phyloP scores from a whole-genome alignment of 1,284 basidiomycete genomes.

The Rhodotorula sp. region DNA sequence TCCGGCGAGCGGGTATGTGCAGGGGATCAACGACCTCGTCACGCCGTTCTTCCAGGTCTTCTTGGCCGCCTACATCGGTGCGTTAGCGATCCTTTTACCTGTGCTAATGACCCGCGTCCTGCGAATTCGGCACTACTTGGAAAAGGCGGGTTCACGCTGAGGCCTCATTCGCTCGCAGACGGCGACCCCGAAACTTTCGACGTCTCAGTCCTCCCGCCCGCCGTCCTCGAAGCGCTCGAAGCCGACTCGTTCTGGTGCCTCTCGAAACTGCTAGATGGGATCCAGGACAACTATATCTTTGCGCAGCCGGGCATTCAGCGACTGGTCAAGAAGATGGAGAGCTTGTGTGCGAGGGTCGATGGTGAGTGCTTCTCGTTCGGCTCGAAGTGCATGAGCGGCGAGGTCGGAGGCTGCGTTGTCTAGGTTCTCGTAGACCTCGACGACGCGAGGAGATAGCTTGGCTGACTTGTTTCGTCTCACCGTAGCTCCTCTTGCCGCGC shows the following conservation, averaged over 20 bases:
- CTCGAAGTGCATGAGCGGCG: background rate
- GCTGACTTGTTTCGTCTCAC: no score
- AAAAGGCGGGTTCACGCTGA: background rate
- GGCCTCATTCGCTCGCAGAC: slow-evolving; percentile 54
- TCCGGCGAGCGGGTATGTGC: slow-evolving; percentile 93
- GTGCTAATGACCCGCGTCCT: slow-evolving; percentile 6
- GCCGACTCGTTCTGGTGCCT: slow-evolving; percentile 97
- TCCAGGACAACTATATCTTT: slow-evolving; percentile 95
- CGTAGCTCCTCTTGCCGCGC: slow-evolving; percentile 71
- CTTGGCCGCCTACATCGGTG: slow-evolving; percentile 83
- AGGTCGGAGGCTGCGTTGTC: background rate
- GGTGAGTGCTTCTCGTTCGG: slow-evolving; percentile 55
- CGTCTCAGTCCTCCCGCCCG: slow-evolving; percentile 66
- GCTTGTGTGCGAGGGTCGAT: slow-evolving; percentile 87
- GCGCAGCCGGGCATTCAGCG: slow-evolving; percentile 92
- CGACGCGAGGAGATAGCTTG: no score
- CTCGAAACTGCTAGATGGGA: slow-evolving; percentile 86
- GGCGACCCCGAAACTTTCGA: slow-evolving; percentile 85
- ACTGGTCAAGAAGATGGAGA: slow-evolving; percentile 85
- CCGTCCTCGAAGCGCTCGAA: slow-evolving; percentile 77
- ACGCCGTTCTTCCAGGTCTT: slow-evolving; percentile 95
- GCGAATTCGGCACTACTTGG: background rate
- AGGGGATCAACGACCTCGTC: slow-evolving; percentile 95
- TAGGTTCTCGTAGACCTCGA: no score
- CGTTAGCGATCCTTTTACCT: slow-evolving; percentile 41